Percentiles rank a stretch among this genome's conserved stretches.
Evolutionary conservation across 192 early-diverging fungal species (phyloP).

Genomic region (Coemansia aciculifera): DNA sequence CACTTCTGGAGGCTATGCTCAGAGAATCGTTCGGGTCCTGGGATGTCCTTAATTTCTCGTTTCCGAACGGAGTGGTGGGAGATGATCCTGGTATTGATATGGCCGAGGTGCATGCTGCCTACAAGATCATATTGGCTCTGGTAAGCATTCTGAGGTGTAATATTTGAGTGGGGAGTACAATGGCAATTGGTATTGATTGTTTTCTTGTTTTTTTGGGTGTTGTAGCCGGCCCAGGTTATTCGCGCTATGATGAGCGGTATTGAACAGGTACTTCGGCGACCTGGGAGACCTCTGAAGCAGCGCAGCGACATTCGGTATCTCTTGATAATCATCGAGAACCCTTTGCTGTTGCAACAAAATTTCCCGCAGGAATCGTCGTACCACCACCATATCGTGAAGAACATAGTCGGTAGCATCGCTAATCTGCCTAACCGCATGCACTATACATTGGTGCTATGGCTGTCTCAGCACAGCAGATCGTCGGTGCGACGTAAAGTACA

Average conservation of each 20-base stretch:
- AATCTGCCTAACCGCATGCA: conserved; percentile 84
- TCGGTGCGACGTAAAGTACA: conserved; percentile 72
- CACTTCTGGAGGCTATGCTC: conserved; percentile 50
- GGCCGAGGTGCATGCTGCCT: conserved; percentile 65
- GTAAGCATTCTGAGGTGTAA: neutral
- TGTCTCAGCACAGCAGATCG: conserved; percentile 61
- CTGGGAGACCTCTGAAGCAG: conserved; percentile 44
- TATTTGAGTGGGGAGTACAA: neutral
- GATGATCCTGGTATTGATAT: conserved; percentile 64
- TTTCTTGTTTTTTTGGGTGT: neutral
- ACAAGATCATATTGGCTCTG: conserved; percentile 61
- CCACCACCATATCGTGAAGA: conserved; percentile 83
- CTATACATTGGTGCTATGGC: conserved; percentile 84
- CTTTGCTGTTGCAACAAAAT: conserved; percentile 73
- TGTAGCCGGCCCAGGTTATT: conserved; percentile 60
- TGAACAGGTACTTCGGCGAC: conserved; percentile 70
- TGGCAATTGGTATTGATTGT: neutral
- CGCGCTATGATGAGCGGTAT: conserved; percentile 74
- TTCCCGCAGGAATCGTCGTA: conserved; percentile 76
- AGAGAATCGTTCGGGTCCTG: conserved; percentile 60
- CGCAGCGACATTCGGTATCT: conserved; percentile 77
- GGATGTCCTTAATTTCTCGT: conserved; percentile 65
- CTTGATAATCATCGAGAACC: conserved; percentile 87
- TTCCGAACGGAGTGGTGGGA: conserved; percentile 52
- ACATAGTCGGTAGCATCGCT: conserved; percentile 77